A percentile compares a stretch with the other conserved stretches of the same genome.
phyloP scores from a whole-genome alignment of 768 basidiomycete genomes.

The Panus rudis region DNA sequence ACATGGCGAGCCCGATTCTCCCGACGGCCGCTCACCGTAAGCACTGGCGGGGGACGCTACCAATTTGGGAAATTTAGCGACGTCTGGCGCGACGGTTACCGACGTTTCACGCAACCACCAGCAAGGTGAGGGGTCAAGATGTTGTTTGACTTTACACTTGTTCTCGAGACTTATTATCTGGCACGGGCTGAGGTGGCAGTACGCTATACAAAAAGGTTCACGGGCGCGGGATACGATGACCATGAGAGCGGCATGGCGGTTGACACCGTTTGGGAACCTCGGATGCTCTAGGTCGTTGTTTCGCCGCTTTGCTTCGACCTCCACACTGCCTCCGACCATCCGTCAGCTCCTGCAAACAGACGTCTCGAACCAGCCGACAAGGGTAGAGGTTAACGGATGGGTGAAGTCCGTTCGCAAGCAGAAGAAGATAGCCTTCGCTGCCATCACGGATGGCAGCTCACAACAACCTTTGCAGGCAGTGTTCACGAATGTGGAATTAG shows the following conservation, averaged over 20 bases:
- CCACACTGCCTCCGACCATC: conserved; percentile 24
- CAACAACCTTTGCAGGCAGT: conserved; percentile 73
- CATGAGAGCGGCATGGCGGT: no score
- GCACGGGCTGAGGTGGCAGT: no score
- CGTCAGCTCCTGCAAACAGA: conserved; percentile 28
- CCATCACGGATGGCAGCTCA: conserved; percentile 76
- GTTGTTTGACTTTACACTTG: no score
- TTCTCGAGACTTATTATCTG: no score
- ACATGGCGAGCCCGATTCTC: no score
- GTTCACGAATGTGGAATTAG: conserved; percentile 37
- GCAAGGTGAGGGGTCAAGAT: no score
- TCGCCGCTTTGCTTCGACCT: conserved; percentile 15
- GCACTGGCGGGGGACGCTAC: no score
- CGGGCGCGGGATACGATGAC: no score
- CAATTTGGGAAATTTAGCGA: neutral
- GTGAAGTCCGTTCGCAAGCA: conserved; percentile 79
- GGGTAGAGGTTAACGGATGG: conserved; percentile 65
- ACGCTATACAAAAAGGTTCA: no score
- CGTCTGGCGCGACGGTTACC: no score
- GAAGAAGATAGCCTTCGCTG: conserved; percentile 83
- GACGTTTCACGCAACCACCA: no score
- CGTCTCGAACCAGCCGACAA: conserved; percentile 1
- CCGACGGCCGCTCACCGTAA: no score
- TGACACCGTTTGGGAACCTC: neutral
- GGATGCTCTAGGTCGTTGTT: conserved; percentile 12